Percentiles rank a stretch among this genome's conserved stretches.
These are phyloP conservation scores for Fomitopsis palustris DNA, from an alignment of 1,284 basidiomycete species.

Conservation along the genomic window DNA sequence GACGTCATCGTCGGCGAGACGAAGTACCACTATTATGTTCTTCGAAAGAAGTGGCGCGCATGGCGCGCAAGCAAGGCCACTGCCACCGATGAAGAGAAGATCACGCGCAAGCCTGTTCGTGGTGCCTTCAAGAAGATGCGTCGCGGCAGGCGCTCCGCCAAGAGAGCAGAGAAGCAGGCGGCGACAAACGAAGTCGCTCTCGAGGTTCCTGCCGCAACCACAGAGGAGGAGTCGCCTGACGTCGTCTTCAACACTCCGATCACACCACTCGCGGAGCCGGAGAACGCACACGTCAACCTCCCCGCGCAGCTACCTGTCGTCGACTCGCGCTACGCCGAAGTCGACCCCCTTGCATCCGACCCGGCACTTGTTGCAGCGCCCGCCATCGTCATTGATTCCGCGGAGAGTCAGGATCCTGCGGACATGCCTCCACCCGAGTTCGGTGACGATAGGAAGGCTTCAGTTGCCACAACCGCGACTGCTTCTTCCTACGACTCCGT, in stretches of 20 bases:
- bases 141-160: background rate
- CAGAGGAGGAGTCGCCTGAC: background rate
- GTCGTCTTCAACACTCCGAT: background rate
- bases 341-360: background rate
- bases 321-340: background rate
- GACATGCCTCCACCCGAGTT: background rate
- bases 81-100: constrained; percentile 12
- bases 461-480: background rate
- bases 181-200: background rate
- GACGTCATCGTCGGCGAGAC: constrained; percentile 18
- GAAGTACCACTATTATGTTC: constrained; percentile 13
- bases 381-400: background rate
- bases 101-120: background rate
- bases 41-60: constrained; percentile 6
- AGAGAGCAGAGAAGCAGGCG: background rate
- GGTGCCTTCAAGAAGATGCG: constrained; percentile 4
- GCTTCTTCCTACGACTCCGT: background rate
- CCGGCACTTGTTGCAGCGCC: background rate
- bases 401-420: background rate
- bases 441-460: background rate
- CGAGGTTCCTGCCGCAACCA: background rate
- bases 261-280: background rate
- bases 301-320: background rate
- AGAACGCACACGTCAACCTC: background rate
- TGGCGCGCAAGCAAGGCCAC: constrained; percentile 6